These are phyloP conservation scores for Coprinellus micaceus DNA, from an alignment of 768 basidiomycete genomes.

Conservation along the genomic window DNA sequence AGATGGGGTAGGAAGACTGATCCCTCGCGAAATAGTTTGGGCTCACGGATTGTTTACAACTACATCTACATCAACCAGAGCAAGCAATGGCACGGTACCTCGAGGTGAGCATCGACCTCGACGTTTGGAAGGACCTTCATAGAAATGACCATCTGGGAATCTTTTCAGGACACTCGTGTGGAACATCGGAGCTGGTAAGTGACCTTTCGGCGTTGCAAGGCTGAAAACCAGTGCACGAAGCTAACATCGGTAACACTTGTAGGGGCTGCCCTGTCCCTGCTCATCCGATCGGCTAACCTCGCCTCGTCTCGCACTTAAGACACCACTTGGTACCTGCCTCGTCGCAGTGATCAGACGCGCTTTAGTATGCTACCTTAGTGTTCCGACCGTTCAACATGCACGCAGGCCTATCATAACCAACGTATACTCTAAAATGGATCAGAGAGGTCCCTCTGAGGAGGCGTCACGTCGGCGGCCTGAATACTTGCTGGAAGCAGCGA, in stretches of 20 bases:
- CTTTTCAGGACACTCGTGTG: neutral
- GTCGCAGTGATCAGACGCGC: too few relatives aligned
- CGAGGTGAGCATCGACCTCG: conserved; percentile 4
- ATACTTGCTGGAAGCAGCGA: too few relatives aligned
- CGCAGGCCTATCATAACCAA: too few relatives aligned
- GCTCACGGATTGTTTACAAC: conserved; percentile 4
- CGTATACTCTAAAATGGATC: too few relatives aligned
- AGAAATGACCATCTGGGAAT: neutral
- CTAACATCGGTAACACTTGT: neutral
- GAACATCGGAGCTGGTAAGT: neutral
- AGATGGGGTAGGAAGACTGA: too few relatives aligned
- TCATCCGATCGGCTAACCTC: neutral
- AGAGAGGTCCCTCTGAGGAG: too few relatives aligned
- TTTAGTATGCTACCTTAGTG: too few relatives aligned
- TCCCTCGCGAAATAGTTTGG: neutral
- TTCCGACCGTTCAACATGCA: too few relatives aligned
- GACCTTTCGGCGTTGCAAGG: neutral
- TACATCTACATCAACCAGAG: conserved; percentile 10
- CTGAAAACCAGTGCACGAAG: neutral
- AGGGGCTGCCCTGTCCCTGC: neutral
- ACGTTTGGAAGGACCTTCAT: too few relatives aligned
- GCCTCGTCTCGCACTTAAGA: too few relatives aligned
- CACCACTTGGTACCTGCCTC: too few relatives aligned
- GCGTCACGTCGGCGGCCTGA: too few relatives aligned
- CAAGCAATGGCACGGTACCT: neutral